Conservation (phyloP, 345 rosid genomes). For the Rhodamnia argentea region DNA sequence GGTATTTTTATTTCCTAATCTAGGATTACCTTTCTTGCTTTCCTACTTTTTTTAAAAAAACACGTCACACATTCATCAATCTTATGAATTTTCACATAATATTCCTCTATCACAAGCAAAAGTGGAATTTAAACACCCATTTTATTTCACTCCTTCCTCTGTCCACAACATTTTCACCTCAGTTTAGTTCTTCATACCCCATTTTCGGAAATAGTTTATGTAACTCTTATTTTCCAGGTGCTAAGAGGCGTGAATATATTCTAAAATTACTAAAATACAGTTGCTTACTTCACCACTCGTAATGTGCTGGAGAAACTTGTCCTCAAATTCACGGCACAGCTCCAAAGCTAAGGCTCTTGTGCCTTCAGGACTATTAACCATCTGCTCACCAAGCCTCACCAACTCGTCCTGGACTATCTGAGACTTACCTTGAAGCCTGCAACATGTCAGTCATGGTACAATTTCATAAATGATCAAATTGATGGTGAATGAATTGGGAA, state of each 20-base stretch:
- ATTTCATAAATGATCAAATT: neutral
- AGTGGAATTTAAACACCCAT: neutral
- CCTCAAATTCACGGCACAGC: conserved; percentile 97
- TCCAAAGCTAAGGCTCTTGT: conserved; percentile 90
- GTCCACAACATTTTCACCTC: neutral
- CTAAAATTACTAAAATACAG: neutral
- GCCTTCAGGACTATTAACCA: conserved; percentile 86
- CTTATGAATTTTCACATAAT: neutral
- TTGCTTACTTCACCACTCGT: conserved; percentile 83
- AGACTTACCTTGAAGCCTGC: conserved; percentile 94
- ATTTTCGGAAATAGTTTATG: neutral
- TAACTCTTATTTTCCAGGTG: neutral
- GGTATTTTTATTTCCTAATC: neutral
- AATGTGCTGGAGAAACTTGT: conserved; percentile 79
- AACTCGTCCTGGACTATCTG: conserved; percentile 83
- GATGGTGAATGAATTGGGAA: neutral
- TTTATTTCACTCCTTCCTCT: neutral
- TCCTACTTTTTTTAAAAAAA: neutral
- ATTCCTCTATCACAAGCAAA: neutral
- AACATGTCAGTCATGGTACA: neutral
- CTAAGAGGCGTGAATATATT: neutral
- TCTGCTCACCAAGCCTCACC: conserved; percentile 77
- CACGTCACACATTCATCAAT: neutral
- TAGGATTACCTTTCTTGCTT: neutral
- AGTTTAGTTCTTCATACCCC: neutral